A percentile compares a stretch with the other conserved stretches of the same genome.
Evolutionary conservation across 1,139 yeast genomes (phyloP).

Genomic region (Pneumocystis oryctolagi): DNA sequence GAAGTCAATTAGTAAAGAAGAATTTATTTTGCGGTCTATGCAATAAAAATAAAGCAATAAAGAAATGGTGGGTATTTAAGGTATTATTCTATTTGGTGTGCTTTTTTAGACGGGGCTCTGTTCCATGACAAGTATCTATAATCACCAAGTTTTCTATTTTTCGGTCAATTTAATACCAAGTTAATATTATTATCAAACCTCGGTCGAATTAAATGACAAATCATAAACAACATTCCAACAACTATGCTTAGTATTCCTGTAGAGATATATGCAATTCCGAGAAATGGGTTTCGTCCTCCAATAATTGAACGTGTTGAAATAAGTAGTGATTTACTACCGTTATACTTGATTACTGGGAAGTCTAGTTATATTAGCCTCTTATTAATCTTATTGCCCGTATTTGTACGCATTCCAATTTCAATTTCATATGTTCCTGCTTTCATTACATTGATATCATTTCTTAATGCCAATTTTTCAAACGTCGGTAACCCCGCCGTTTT

Average conservation of each 20-base stretch:
- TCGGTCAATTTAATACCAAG: neutral
- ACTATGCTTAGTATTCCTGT: conserved; percentile 79
- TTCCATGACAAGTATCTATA: conserved; percentile 62
- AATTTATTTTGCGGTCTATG: neutral
- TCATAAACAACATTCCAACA: conserved; percentile 43
- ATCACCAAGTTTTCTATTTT: conserved; percentile 49
- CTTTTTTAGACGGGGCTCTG: conserved; percentile 22
- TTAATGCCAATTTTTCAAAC: conserved; percentile 64
- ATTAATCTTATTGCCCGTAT: neutral
- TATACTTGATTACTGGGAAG: conserved; percentile 71
- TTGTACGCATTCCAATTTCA: conserved; percentile 26
- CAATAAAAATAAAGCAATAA: neutral
- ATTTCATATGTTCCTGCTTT: conserved; percentile 57
- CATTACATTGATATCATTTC: conserved; percentile 57
- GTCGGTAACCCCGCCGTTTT: conserved; percentile 79
- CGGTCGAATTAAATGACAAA: conserved; percentile 51
- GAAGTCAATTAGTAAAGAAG: neutral
- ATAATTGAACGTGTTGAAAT: conserved; percentile 71
- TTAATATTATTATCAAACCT: conserved; percentile 12
- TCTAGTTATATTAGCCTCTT: conserved; percentile 20
- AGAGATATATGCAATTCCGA: conserved; percentile 80
- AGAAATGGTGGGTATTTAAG: neutral
- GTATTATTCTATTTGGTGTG: neutral
- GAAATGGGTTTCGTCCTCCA: conserved; percentile 79
- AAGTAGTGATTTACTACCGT: conserved; percentile 70